phyloP scores from a whole-genome alignment of 148 eudicot genomes.

The Cornus florida region DNA sequence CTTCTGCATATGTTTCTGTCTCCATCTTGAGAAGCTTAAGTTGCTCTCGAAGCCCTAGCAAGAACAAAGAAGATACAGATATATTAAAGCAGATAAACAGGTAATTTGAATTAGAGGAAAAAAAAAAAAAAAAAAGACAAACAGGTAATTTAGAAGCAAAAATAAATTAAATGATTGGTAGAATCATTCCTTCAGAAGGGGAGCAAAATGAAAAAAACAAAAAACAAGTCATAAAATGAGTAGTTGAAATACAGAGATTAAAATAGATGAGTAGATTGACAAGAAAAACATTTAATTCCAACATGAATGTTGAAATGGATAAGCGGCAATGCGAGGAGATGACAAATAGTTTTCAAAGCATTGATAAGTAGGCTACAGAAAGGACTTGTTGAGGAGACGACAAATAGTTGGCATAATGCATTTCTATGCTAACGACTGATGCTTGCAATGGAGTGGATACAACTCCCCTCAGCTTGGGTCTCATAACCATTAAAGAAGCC shows the following conservation, averaged over 20 bases:
- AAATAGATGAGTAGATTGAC: neutral
- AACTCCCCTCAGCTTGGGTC: no score
- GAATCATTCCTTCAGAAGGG: neutral
- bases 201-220: neutral
- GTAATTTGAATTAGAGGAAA: neutral
- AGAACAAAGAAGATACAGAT: slow-evolving; percentile 2
- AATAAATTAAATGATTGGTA: no score
- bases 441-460: no score
- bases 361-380: neutral
- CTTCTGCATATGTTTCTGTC: slow-evolving; percentile 45
- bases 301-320: neutral
- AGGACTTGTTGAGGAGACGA: neutral
- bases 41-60: slow-evolving; percentile 71
- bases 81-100: slow-evolving; percentile 6
- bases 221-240: neutral
- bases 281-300: neutral
- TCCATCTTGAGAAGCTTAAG: slow-evolving; percentile 84
- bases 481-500: no score
- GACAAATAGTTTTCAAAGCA: neutral
- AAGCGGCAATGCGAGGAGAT: neutral
- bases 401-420: neutral
- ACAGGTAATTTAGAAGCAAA: no score
- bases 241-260: neutral
- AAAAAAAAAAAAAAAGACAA: no score
- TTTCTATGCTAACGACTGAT: neutral